Conservation (phyloP, 768 basidiomycete species). For the Boletus sensibilis region DNA sequence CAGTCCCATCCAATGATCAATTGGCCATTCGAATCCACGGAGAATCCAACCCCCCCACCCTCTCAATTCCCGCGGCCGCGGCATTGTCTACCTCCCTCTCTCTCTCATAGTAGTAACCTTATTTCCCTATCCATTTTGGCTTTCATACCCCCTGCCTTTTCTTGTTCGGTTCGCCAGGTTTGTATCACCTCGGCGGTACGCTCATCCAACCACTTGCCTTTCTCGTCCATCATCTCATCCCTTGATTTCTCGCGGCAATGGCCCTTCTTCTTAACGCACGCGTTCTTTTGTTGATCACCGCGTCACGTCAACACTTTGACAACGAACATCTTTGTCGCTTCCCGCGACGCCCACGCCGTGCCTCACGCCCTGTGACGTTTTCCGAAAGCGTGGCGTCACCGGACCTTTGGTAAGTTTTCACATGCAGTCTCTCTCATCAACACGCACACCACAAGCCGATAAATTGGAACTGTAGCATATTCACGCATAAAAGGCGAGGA, state of each 20-base stretch:
- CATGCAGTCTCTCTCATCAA: background rate
- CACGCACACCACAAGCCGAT: background rate
- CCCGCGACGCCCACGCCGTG: conserved; percentile 2
- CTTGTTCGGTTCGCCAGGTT: background rate
- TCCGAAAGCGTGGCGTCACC: background rate
- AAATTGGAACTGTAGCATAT: conserved; percentile 8
- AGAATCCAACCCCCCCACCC: background rate
- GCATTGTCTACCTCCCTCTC: background rate
- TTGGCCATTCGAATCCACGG: conserved; percentile 1
- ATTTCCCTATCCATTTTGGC: conserved; percentile 1
- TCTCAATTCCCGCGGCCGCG: conserved; percentile 3
- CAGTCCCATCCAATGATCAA: background rate
- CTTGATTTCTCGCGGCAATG: conserved; percentile 10
- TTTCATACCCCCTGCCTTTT: background rate
- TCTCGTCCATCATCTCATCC: conserved; percentile 4
- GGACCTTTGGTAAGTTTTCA: background rate
- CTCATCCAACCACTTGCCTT: background rate
- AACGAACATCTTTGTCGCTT: conserved; percentile 1
- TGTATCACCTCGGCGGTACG: conserved; percentile 5
- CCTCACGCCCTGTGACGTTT: background rate
- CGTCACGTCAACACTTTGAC: conserved; percentile 8
- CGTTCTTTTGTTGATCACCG: conserved; percentile 15
- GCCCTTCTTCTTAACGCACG: background rate
- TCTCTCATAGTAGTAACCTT: background rate
- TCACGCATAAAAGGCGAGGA: conserved; percentile 18